Conservation (phyloP, 2,329 filamentous ascomycete genomes). For the Trichoderma breve region DNA sequence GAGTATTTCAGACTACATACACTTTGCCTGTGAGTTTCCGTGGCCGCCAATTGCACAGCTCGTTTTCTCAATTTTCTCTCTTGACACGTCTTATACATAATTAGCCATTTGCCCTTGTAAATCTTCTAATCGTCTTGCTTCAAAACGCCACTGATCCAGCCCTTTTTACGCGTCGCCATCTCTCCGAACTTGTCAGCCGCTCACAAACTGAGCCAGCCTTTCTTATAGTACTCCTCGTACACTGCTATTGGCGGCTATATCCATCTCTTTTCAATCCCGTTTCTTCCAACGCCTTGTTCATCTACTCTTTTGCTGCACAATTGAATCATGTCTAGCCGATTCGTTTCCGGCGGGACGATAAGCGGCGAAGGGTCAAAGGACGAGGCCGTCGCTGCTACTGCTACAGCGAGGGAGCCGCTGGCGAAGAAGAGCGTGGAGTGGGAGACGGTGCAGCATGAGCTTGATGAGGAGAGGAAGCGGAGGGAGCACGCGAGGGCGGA, state of each 20-base stretch:
- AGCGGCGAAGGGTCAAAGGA: slow-evolving; percentile 28
- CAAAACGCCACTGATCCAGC: neutral
- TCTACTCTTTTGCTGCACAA: neutral
- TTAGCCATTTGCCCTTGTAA: neutral
- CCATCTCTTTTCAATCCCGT: neutral
- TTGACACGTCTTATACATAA: neutral
- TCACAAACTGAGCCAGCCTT: neutral
- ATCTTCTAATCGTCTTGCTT: neutral
- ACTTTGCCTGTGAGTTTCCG: neutral
- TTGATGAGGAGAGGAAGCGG: slow-evolving; percentile 58
- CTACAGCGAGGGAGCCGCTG: slow-evolving; percentile 23
- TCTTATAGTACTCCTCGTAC: neutral
- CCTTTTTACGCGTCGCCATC: neutral
- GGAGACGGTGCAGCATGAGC: slow-evolving; percentile 62
- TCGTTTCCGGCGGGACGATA: slow-evolving; percentile 54
- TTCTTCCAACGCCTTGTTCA: neutral
- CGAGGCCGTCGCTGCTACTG: slow-evolving; percentile 13
- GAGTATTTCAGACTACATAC: neutral
- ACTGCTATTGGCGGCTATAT: neutral
- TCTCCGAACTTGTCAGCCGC: neutral
- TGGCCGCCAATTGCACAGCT: neutral
- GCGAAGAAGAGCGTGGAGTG: slow-evolving; percentile 48
- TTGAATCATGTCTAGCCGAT: slow-evolving; percentile 54
- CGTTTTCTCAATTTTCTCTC: too few relatives aligned
- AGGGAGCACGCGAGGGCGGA: slow-evolving; percentile 51